A percentile compares a stretch with the other conserved stretches of the same genome.
Conservation (phyloP, 345 rosid genomes). For the Litchi chinensis region DNA sequence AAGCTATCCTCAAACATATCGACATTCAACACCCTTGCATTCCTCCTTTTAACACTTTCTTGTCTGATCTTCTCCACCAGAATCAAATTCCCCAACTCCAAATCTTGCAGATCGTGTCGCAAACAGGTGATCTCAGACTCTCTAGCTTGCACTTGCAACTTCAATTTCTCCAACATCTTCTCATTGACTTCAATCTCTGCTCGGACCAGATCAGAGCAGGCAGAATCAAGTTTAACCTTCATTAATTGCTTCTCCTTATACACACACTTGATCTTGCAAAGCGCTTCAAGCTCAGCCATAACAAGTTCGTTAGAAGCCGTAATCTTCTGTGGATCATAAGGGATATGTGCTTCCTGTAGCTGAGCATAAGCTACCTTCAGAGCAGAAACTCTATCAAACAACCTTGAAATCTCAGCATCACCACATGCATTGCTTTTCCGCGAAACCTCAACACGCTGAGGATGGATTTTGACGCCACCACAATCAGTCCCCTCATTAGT, state of each 20-base stretch:
- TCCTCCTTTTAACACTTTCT: constrained; percentile 28
- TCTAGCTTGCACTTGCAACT: constrained; percentile 35
- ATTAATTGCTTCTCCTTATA: constrained; percentile 30
- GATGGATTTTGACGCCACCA: constrained; percentile 32
- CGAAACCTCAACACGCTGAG: constrained; percentile 27
- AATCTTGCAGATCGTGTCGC: constrained; percentile 35
- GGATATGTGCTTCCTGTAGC: constrained; percentile 65
- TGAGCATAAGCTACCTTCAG: constrained; percentile 54
- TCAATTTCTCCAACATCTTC: constrained; percentile 43
- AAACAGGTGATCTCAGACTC: constrained; percentile 41
- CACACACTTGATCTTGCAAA: constrained; percentile 41
- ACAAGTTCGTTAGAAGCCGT: constrained; percentile 54
- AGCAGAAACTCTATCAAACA: constrained; percentile 50
- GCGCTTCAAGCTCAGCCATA: constrained; percentile 48
- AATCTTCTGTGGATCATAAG: constrained; percentile 58
- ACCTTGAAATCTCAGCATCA: constrained; percentile 36
- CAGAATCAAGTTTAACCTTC: constrained; percentile 30
- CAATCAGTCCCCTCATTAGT: constrained; percentile 32
- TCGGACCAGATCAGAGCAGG: constrained; percentile 32
- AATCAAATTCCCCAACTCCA: constrained; percentile 31
- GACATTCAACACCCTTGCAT: constrained; percentile 24
- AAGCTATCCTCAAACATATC: constrained; percentile 39
- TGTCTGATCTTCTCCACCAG: constrained; percentile 38
- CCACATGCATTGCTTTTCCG: constrained; percentile 23
- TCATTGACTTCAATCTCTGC: constrained; percentile 42